Base-by-base conservation (phyloP, 2,329 filamentous ascomycete genomes). In the Clarireedia monteithiana region DNA sequence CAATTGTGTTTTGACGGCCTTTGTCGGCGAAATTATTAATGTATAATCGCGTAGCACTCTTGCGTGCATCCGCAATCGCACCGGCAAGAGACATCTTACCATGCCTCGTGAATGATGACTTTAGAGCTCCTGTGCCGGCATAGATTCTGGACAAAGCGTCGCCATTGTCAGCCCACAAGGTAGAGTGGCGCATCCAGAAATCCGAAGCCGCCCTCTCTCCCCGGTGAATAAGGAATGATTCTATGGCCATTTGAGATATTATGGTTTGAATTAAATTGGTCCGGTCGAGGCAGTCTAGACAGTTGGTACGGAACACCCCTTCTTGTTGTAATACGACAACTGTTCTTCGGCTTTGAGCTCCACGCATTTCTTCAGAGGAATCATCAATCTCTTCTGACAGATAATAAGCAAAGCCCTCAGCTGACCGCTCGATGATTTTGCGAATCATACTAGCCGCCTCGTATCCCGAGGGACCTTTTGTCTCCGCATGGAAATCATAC, bases 21-120 rank as follows among this genome's bases (percentile, higher is more conserved):
- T 95, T 95, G 70, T 99, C 94, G 7, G 91, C 83, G 69, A 99
- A 97, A 68, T 96, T 97, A 73, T 99, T 99, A 73, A 96, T 92
- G 68, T 96, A 97, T 60, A 96, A 82, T 58, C 94, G 81, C 52
- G 94, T 94, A 0, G 92, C 91, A 62, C 90, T 96, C 72, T 99
- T 99, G 54, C 92, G 83, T 46, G 91, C 88, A 73, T 99, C 94
- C n/a, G 94, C 91, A 63, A 99, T 82, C 10, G 91, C 89, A 27
- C 94, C 94, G 1, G 91, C 89, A 24, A 97, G 72, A 10, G 91
- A 96, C 89, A 96, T 96, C 72, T 96, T 97, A 36, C 94, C 94
- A 67, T 88, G 85, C 56, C 94, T 81, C 1, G 94, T 99, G 65
- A 96, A 97, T 0, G 91, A 96, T 2, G 91, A 91, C 70, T 97